These are phyloP conservation scores for Epithele typhae DNA, from an alignment of 768 basidiomycete species.

Conservation along the genomic window DNA sequence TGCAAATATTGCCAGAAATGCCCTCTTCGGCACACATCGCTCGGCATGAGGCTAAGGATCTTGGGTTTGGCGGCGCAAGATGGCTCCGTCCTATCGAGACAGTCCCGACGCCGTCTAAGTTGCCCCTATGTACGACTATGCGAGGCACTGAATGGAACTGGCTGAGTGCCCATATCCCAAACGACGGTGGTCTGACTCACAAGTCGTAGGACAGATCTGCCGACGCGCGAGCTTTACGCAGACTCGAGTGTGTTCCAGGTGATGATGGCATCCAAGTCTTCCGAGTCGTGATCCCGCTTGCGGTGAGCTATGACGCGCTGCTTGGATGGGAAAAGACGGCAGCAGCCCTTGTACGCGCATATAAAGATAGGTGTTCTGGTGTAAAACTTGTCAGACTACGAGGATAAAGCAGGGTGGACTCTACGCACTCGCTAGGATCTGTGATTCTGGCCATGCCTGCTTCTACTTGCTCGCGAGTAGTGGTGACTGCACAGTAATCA, in stretches of 20 bases:
- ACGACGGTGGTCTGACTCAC: too few species aligned
- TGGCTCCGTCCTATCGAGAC: too few species aligned
- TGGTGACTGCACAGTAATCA: slow-evolving; percentile 34
- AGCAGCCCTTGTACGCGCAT: slow-evolving; percentile 67
- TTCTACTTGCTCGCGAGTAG: slow-evolving; percentile 50
- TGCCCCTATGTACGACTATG: too few species aligned
- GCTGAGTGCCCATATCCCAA: too few species aligned
- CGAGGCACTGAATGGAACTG: too few species aligned
- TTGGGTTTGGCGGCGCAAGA: too few species aligned
- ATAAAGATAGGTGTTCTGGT: slow-evolving; percentile 77
- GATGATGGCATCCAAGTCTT: slow-evolving; percentile 52
- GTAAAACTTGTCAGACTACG: slow-evolving; percentile 1
- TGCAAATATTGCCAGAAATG: too few species aligned
- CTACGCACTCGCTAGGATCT: slow-evolving; percentile 57
- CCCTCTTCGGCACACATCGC: too few species aligned
- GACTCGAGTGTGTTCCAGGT: slow-evolving; percentile 85
- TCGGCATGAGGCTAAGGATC: too few species aligned
- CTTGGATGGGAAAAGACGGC: slow-evolving; percentile 65
- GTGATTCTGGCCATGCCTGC: slow-evolving; percentile 58
- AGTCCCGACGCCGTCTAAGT: too few species aligned
- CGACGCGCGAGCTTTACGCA: too few species aligned
- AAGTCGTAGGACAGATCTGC: too few species aligned
- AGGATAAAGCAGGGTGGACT: background rate
- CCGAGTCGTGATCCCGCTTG: slow-evolving; percentile 64
- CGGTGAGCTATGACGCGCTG: slow-evolving; percentile 69